Evolutionary conservation across 2,329 filamentous ascomycete species (phyloP), one percentile per base, ranked within the genome.

Genomic region (Colletotrichum coccodes): DNA sequence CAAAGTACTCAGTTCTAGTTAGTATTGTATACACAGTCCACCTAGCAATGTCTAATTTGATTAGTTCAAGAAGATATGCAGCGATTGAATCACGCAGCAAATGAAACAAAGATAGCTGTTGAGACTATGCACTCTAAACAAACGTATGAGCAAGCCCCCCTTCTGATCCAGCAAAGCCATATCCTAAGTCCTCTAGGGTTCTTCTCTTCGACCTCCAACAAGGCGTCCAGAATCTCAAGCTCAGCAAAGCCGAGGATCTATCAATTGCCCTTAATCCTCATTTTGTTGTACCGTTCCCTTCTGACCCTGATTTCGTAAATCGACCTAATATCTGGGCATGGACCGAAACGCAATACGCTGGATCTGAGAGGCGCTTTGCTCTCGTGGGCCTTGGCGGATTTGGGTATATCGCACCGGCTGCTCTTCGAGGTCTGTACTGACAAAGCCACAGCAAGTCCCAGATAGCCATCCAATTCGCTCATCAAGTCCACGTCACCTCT

Each of bases 391-490:
- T 72, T 1, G 71, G 71, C 6, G 68, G 70, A 4, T 68, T 71
- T 42, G 70, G 70, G 71, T 72, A 71, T 12, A 38, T 49, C 18
- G 0, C 16, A 16, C 4, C 16, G 0, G 1, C 32, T 50, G 4
- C 6, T 5, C 6, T 38, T 46, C 32, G 1, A 28, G 23, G 6
- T 21, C 40, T 34, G 18, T 4, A 52, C 36, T 72, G 30, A 72
- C 50, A 47, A 21, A 28, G 56, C 14, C 2, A 18, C 11, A 72
- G 72, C 16, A 73, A 73, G 56, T 70, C 71, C 11, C 68, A 73
- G 47, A 32, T 72, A n/a, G 72, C 71, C 11, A 71, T 73, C 32
- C 42, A 68, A 2, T 71, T 63, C 21, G 65, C 72, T 12, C 47
- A 72, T 38, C 23, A 50, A 12, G n/a, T 67, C 36, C 64, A 53